Evolutionary conservation across 2,329 filamentous ascomycete species (phyloP), one percentile per base, ranked within the genome.

Genomic region (Cordyceps cateniannulata): DNA sequence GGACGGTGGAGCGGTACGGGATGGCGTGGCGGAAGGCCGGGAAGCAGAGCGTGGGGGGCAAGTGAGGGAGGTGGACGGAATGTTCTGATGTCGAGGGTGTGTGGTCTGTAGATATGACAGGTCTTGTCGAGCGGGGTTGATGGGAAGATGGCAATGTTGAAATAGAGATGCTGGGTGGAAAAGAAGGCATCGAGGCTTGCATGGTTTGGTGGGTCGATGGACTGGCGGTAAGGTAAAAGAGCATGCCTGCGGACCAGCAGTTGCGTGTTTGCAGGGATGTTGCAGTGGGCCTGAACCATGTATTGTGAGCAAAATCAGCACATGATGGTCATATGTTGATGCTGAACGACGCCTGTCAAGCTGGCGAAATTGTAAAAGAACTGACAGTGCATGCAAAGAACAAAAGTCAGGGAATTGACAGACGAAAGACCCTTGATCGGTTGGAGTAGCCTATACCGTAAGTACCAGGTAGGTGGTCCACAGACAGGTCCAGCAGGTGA

Each of bases 31-130:
- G 55, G 10, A 49, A 29, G 45, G 50, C 24, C 22, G 55, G 45
- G 9, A 49, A 32, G 24, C 56, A 59, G 47, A 5, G 25, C 24
- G 44, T 44, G 35, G 12, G 47, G 62, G 57, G 63, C 45, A 55
- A 25, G 45, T 25, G 56, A 50, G 56, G 29, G 42, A 35, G n/a
- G n/a, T n/a, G n/a, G n/a, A n/a, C n/a, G n/a, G n/a, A n/a, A n/a
- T n/a, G n/a, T n/a, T n/a, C n/a, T n/a, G n/a, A n/a, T n/a, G n/a
- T n/a, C n/a, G n/a, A n/a, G n/a, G n/a, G n/a, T n/a, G n/a, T n/a
- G n/a, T n/a, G n/a, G n/a, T n/a, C n/a, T n/a, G n/a, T n/a, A n/a
- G n/a, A n/a, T n/a, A n/a, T n/a, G n/a, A n/a, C n/a, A n/a, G n/a
- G n/a, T n/a, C n/a, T 20, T 16, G 12, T 55, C 3, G 5, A 3